These are phyloP conservation scores for Ailanthus altissimus DNA, from an alignment of 345 rosid species.

Conservation along the genomic window DNA sequence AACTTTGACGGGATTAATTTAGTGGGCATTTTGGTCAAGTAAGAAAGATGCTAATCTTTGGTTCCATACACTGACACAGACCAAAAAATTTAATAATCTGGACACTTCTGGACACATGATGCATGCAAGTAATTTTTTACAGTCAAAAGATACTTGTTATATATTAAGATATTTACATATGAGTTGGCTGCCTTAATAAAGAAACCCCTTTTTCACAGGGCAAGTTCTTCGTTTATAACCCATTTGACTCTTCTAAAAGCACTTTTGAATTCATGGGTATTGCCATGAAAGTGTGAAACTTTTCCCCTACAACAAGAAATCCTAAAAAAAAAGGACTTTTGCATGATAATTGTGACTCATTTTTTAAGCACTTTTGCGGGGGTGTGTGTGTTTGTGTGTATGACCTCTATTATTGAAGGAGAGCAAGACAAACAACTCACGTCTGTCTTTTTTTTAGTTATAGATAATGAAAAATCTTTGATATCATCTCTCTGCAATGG, in stretches of 20 bases:
- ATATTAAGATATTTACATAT: neutral
- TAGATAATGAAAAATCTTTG: constrained; percentile 4
- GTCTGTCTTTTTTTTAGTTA: constrained; percentile 17
- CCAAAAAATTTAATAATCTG: constrained; percentile 11
- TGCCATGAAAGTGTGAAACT: neutral
- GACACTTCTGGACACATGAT: constrained; percentile 15
- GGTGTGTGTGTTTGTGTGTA: neutral
- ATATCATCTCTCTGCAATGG: neutral
- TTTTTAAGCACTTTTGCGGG: neutral
- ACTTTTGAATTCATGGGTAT: neutral
- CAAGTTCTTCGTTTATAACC: neutral
- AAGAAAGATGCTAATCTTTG: constrained; percentile 26
- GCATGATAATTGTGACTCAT: neutral
- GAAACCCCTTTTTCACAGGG: neutral
- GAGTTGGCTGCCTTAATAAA: constrained; percentile 1
- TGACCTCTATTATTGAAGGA: constrained; percentile 36
- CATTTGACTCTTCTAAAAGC: constrained; percentile 1
- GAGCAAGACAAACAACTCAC: constrained; percentile 30
- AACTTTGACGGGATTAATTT: neutral
- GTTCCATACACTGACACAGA: neutral
- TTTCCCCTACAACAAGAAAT: neutral
- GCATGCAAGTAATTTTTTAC: neutral
- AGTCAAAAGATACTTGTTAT: neutral
- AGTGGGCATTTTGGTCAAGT: constrained; percentile 5
- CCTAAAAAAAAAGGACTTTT: neutral